Percentiles rank a stretch among this genome's conserved stretches.
Evolutionary conservation across 2,329 filamentous ascomycete species (phyloP).

Genomic region (Penicillium occitanis): DNA sequence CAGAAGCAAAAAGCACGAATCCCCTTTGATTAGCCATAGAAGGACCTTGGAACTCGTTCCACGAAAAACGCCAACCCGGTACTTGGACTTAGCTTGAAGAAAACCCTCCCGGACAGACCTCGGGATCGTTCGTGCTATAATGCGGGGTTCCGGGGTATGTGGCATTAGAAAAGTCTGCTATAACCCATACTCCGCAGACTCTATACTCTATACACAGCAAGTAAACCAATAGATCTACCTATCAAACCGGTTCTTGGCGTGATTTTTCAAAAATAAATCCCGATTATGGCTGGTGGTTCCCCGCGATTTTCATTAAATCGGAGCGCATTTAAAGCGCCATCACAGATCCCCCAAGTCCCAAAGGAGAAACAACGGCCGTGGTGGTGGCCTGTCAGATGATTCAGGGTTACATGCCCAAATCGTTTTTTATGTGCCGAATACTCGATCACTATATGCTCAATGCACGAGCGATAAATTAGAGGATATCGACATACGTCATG

Average conservation of each 20-base stretch:
- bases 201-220: neutral
- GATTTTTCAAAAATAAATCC: neutral
- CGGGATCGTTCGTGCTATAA: conserved; percentile 2
- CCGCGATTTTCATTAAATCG: neutral
- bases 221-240: neutral
- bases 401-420: neutral
- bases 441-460: neutral
- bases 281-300: neutral
- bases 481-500: neutral
- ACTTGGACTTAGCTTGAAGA: neutral
- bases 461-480: neutral
- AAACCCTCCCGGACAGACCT: neutral
- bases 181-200: neutral
- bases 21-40: neutral
- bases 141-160: conserved; percentile 2
- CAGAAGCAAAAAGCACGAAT: neutral
- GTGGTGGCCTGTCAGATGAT: conserved; percentile 11
- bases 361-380: neutral
- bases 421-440: neutral
- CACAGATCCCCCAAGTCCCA: neutral
- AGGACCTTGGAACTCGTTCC: neutral
- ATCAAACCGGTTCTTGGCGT: neutral
- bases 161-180: neutral
- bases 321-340: neutral
- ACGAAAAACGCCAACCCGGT: neutral